These are phyloP conservation scores for Vinca minor DNA, from an alignment of 257 asterid genomes.

Conservation along the genomic window DNA sequence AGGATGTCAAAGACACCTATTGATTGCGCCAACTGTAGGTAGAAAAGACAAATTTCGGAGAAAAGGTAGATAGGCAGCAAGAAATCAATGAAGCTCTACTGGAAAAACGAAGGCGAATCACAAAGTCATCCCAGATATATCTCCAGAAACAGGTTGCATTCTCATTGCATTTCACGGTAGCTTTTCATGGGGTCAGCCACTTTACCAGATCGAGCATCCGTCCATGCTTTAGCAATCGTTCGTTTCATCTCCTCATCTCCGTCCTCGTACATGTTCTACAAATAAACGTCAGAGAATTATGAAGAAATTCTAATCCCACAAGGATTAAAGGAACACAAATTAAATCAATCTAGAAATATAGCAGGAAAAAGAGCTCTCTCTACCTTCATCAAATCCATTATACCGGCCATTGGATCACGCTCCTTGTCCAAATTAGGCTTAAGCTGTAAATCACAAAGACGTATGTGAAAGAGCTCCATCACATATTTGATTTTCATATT, in stretches of 20 bases:
- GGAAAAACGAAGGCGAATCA: too few species aligned
- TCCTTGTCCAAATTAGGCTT: slow-evolving; percentile 62
- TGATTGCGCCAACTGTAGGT: too few species aligned
- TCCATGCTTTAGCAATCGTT: slow-evolving; percentile 88
- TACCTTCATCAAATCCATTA: slow-evolving; percentile 93
- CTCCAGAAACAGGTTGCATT: too few species aligned
- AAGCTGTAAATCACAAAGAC: slow-evolving; percentile 30
- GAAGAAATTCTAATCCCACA: neutral
- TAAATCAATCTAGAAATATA: neutral
- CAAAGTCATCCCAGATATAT: too few species aligned
- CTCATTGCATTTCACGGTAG: neutral
- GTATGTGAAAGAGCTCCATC: neutral
- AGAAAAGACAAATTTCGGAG: too few species aligned
- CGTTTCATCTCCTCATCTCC: slow-evolving; percentile 84
- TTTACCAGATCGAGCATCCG: slow-evolving; percentile 78
- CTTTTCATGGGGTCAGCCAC: slow-evolving; percentile 48
- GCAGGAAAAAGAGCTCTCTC: neutral
- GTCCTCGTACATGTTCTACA: slow-evolving; percentile 78
- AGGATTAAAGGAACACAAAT: neutral
- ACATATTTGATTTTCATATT: neutral
- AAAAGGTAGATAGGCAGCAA: too few species aligned
- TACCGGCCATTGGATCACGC: slow-evolving; percentile 84
- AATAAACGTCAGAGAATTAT: neutral
- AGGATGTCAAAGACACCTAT: too few species aligned
- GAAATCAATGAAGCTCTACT: too few species aligned